Conservation (phyloP, 257 asterid genomes). For the Solanum appendiculatum region DNA sequence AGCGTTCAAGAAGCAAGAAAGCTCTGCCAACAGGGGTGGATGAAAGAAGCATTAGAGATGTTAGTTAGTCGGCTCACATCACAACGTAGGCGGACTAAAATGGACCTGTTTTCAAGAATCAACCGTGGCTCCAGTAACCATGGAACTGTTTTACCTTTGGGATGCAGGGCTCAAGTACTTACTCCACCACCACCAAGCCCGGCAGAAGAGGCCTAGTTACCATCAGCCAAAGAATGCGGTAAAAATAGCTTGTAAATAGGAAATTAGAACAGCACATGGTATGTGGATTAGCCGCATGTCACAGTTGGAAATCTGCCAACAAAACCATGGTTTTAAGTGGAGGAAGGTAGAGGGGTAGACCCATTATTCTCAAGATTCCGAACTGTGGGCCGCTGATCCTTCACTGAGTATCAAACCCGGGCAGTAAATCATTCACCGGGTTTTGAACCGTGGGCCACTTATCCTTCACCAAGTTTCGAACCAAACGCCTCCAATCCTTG, state of each 20-base stretch:
- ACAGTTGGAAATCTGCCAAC: not conserved
- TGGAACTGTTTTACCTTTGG: not conserved
- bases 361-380: not conserved
- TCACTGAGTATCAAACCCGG: not conserved
- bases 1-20: slow-evolving; percentile 34
- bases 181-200: not conserved
- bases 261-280: not conserved
- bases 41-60: slow-evolving; percentile 32
- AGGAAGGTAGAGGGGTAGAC: not conserved
- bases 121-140: not conserved
- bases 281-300: not conserved
- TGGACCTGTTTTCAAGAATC: not conserved
- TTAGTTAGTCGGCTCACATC: slow-evolving; percentile 16
- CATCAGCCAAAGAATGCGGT: not conserved
- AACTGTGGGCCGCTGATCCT: not conserved
- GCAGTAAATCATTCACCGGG: not conserved
- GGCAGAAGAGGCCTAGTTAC: slow-evolving; percentile 4
- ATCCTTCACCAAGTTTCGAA: not conserved
- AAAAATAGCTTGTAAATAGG: not conserved
- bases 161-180: slow-evolving; percentile 2
- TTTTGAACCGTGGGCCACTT: no score
- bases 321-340: not conserved
- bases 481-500: not conserved
- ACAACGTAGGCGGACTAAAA: not conserved
- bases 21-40: slow-evolving; percentile 32